These are phyloP conservation scores for Penicillium sclerotiorum DNA, from an alignment of 2,329 filamentous ascomycete species.

Conservation along the genomic window DNA sequence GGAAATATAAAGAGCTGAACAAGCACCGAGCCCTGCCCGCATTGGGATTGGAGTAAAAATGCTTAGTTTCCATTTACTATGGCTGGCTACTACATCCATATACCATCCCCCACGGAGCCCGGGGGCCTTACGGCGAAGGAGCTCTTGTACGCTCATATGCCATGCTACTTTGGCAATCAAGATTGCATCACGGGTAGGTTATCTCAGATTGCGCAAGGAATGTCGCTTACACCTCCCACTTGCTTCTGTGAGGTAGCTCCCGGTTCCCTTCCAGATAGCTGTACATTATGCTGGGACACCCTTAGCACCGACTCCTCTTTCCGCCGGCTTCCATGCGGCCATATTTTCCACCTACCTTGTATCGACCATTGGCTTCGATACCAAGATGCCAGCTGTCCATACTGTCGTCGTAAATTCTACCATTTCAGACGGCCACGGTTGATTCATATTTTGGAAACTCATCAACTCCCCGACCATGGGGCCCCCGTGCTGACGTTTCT, in stretches of 20 bases:
- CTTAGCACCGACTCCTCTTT: neutral
- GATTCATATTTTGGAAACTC: neutral
- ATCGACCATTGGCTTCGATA: slow-evolving; percentile 5
- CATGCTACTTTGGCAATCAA: slow-evolving; percentile 4
- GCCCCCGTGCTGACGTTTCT: too few species aligned
- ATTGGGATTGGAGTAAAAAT: too few species aligned
- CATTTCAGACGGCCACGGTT: neutral
- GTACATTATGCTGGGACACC: slow-evolving; percentile 3
- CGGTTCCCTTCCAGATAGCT: neutral
- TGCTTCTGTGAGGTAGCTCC: neutral
- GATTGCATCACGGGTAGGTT: neutral
- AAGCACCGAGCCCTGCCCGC: too few species aligned
- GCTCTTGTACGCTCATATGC: slow-evolving; percentile 6
- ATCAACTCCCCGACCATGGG: too few species aligned
- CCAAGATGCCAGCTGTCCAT: slow-evolving; percentile 4
- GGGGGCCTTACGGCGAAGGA: slow-evolving; percentile 2
- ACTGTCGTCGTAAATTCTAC: slow-evolving; percentile 4
- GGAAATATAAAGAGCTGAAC: too few species aligned
- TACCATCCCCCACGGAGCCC: slow-evolving; percentile 1
- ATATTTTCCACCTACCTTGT: slow-evolving; percentile 6
- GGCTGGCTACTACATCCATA: neutral
- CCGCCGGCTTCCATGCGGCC: slow-evolving; percentile 4
- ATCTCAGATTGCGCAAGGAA: neutral
- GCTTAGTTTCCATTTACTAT: too few species aligned
- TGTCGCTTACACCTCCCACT: neutral